Evolutionary conservation across 2,329 filamentous ascomycete species (phyloP).

Genomic region (Emericellopsis cladophorae): DNA sequence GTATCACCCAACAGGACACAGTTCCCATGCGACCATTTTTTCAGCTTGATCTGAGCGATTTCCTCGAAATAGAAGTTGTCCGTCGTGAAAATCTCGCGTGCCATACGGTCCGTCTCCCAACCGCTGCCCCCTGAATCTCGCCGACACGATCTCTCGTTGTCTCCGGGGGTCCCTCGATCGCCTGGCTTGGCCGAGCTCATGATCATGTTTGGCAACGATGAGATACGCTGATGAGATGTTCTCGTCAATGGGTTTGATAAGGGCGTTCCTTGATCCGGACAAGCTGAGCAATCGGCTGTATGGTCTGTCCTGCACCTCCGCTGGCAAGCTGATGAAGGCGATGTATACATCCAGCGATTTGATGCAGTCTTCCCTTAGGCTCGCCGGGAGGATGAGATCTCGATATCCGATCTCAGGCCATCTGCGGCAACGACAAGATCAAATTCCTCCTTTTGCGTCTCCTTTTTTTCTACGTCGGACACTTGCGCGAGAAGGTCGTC

Average conservation of each 20-base stretch:
- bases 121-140: neutral
- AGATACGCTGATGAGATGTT: neutral
- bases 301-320: neutral
- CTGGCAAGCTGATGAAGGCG: neutral
- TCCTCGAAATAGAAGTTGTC: slow-evolving; percentile 2
- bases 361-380: neutral
- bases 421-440: neutral
- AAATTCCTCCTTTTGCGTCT: neutral
- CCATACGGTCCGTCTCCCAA: neutral
- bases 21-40: neutral
- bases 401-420: neutral
- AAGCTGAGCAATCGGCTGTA: neutral
- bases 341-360: neutral
- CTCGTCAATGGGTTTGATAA: neutral
- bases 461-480: neutral
- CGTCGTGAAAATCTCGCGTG: neutral
- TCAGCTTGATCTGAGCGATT: neutral
- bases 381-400: neutral
- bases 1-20: slow-evolving; percentile 1
- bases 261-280: neutral
- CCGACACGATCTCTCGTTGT: neutral
- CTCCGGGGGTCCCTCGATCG: neutral
- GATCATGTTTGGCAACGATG: neutral
- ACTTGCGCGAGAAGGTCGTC: neutral
- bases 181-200: neutral